Evolutionary conservation across 148 eudicot species (phyloP).

Genomic region (Diospyros lotus): DNA sequence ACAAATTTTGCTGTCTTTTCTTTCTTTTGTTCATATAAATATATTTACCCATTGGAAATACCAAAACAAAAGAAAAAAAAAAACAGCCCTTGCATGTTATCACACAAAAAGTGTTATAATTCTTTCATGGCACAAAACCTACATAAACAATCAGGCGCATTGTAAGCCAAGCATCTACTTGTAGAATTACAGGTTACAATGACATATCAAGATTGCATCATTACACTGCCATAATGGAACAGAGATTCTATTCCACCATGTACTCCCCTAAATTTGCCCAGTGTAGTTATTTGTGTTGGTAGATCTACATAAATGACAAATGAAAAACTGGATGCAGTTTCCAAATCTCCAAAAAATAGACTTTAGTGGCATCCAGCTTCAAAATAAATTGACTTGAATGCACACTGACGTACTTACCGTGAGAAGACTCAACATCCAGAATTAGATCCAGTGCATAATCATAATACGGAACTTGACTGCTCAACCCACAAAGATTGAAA

Average conservation of each 20-base stretch:
- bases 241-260: neutral
- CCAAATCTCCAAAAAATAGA: neutral
- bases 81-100: too few species aligned
- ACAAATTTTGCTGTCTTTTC: too few species aligned
- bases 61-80: too few species aligned
- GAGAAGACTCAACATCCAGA: conserved; percentile 51
- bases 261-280: too few species aligned
- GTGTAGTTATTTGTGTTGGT: neutral
- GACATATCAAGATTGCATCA: neutral
- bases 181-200: neutral
- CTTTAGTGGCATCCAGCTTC: neutral
- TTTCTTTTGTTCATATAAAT: too few species aligned
- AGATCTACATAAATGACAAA: neutral
- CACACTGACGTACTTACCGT: conserved; percentile 25
- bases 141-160: neutral
- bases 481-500: conserved; percentile 48
- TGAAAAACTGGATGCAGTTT: neutral
- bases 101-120: neutral
- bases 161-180: neutral
- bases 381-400: neutral
- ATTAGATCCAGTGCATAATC: conserved; percentile 54
- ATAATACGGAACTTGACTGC: conserved; percentile 49
- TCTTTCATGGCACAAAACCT: neutral
- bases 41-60: too few species aligned
- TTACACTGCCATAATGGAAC: neutral